Conservation (phyloP, 371 early-diverging fungal genomes). For the Nematocida ironsii region DNA sequence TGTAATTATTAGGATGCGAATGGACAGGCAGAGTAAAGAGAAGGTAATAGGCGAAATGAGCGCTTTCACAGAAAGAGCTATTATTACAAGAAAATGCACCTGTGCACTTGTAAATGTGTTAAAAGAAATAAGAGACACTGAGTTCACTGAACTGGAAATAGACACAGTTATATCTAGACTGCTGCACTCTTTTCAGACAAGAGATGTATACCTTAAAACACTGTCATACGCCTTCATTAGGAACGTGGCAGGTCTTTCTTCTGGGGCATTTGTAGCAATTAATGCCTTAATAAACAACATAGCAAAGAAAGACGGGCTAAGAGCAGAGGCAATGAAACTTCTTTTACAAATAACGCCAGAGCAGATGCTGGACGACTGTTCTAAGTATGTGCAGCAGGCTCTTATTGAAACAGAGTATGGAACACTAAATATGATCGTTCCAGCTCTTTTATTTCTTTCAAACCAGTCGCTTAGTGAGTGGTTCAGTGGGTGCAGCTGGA, state of each 20-base stretch:
- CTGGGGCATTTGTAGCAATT: constrained; percentile 64
- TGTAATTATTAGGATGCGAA: constrained; percentile 34
- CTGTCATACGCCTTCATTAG: constrained; percentile 58
- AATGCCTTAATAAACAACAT: constrained; percentile 64
- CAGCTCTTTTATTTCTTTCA: constrained; percentile 46
- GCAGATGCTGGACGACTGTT: constrained; percentile 66
- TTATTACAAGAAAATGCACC: constrained; percentile 63
- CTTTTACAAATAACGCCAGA: constrained; percentile 65
- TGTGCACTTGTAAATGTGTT: constrained; percentile 61
- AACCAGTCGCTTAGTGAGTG: constrained; percentile 50
- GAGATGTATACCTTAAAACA: constrained; percentile 63
- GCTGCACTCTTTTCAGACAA: constrained; percentile 63
- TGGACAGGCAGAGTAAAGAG: constrained; percentile 21
- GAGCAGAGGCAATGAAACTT: constrained; percentile 55
- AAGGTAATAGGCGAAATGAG: constrained; percentile 27
- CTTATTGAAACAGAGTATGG: constrained; percentile 49
- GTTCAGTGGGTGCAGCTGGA: constrained; percentile 46
- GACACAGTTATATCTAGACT: constrained; percentile 61
- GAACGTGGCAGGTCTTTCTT: constrained; percentile 37
- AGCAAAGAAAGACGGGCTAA: constrained; percentile 40
- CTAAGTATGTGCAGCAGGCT: constrained; percentile 63
- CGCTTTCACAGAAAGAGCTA: constrained; percentile 38
- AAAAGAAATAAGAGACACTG: constrained; percentile 43
- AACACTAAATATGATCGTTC: constrained; percentile 53
- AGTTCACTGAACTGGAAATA: constrained; percentile 52